phyloP scores from a whole-genome alignment of 805 yeast genomes.

The Dipodascus albidus region DNA sequence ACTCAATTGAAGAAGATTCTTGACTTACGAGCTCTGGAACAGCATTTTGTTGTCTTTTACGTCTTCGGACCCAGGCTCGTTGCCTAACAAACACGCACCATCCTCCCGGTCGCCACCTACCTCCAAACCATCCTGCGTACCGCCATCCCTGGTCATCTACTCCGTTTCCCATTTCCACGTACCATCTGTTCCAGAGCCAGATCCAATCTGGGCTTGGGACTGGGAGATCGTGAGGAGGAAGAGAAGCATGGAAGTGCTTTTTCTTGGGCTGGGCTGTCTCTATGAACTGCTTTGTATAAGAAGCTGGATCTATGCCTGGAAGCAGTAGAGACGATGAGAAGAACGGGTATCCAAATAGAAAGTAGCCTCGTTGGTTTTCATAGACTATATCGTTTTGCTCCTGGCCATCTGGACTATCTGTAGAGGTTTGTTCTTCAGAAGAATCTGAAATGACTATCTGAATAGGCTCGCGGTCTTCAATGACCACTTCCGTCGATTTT shows the following conservation, averaged over 20 bases:
- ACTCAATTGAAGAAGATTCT: no score
- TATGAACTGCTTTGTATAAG: neutral
- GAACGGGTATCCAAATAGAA: constrained; percentile 27
- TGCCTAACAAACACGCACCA: constrained; percentile 1
- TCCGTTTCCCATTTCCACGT: constrained; percentile 54
- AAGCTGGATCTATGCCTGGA: constrained; percentile 26
- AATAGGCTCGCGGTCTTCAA: no score
- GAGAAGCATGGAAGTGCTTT: constrained; percentile 22
- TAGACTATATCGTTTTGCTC: constrained; percentile 20
- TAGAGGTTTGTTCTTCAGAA: neutral
- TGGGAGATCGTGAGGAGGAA: constrained; percentile 32
- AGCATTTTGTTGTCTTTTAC: neutral
- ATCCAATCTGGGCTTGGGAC: constrained; percentile 42
- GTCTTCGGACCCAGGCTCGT: neutral
- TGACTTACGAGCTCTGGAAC: no score
- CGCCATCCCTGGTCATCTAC: constrained; percentile 84
- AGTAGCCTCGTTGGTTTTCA: constrained; percentile 32
- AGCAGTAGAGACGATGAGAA: constrained; percentile 26
- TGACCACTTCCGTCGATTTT: no score
- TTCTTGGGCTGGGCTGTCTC: constrained; percentile 13
- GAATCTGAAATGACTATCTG: no score
- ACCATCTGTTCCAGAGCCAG: constrained; percentile 67
- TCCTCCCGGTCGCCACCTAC: neutral
- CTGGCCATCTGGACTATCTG: neutral
- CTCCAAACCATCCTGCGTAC: constrained; percentile 40